Evolutionary conservation across 345 rosid genomes (phyloP), one percentile per base, ranked within the genome.

Genomic region (Eucalyptus virginea): DNA sequence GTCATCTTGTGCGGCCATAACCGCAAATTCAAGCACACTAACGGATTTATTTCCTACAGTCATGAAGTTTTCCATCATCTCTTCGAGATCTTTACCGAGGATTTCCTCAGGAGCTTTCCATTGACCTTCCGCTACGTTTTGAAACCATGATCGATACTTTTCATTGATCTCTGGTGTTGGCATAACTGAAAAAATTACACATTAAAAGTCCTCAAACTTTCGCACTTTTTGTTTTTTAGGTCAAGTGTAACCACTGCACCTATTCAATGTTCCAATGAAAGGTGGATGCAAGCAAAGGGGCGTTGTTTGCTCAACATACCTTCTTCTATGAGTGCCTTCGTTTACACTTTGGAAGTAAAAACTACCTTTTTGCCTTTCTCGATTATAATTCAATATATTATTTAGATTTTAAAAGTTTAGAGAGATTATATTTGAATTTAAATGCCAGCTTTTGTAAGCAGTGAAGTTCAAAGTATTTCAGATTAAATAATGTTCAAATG

Each of bases 61-160:
- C 69, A 62, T 62, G 32, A 62, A 9, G 1, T 62, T 30, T 12
- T 11, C 17, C 32, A 14, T 13, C 17, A 62, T 5, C 0, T 0
- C 69, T 6, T 28, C 0, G 16, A 0, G n/a, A 60, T 26, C n/a
- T 11, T 11, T 0, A 62, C 0, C 3, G 6, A 1, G 3, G 18
- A 62, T 62, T 62, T 28, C 0, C 69, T 62, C 16, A 30, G 4
- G 0, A 28, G 7, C 17, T 60, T 28, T 62, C 69, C 69, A 28
- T 28, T 6, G 32, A 62, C 69, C 69, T 62, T 28, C 0, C 69
- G 6, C 32, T 12, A 30, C 32, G 69, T 0, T 34, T 30, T 0
- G 8, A 62, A 62, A 30, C 69, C 0, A 62, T 30, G 9, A 13
- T 62, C 32, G 34, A 62, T 30, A 3, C 32, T 0, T 0, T 62